Evolutionary conservation across 2,329 filamentous ascomycete genomes (phyloP).

Genomic region (Fusarium marasasianum): DNA sequence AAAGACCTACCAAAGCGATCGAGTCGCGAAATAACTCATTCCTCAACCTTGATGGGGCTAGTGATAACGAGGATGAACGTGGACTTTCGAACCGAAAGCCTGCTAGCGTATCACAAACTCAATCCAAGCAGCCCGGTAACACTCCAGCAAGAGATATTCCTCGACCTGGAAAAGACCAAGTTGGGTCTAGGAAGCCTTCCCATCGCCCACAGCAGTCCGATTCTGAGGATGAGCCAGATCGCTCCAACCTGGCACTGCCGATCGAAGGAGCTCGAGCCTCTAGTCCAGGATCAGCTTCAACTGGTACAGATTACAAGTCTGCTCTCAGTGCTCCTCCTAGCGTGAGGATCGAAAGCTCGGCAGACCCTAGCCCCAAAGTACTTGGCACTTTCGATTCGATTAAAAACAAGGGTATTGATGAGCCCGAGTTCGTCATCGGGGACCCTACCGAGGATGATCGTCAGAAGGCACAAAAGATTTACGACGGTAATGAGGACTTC

Average conservation of each 20-base stretch:
- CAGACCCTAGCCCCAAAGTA: slow-evolving; percentile 51
- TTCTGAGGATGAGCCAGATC: slow-evolving; percentile 47
- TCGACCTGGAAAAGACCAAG: slow-evolving; percentile 36
- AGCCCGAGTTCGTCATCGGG: slow-evolving; percentile 66
- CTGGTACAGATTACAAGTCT: slow-evolving; percentile 53
- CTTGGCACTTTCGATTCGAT: slow-evolving; percentile 46
- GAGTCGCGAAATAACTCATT: slow-evolving; percentile 58
- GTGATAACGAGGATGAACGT: slow-evolving; percentile 57
- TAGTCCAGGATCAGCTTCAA: slow-evolving; percentile 49
- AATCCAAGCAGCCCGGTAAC: slow-evolving; percentile 16
- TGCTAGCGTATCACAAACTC: slow-evolving; percentile 18
- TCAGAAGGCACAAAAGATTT: slow-evolving; percentile 83
- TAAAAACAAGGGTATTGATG: slow-evolving; percentile 60
- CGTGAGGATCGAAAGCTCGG: slow-evolving; percentile 55
- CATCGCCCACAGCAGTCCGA: slow-evolving; percentile 41
- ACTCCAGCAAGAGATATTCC: slow-evolving; percentile 14
- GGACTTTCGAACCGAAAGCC: slow-evolving; percentile 21
- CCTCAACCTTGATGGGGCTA: slow-evolving; percentile 58
- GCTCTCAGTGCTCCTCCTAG: slow-evolving; percentile 56
- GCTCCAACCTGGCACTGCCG: slow-evolving; percentile 53
- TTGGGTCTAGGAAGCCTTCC: slow-evolving; percentile 42
- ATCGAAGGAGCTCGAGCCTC: slow-evolving; percentile 52
- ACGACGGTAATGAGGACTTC: slow-evolving; percentile 83
- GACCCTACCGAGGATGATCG: slow-evolving; percentile 74
- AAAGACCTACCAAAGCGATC: slow-evolving; percentile 42